A percentile compares a stretch with the other conserved stretches of the same genome.
phyloP scores from a whole-genome alignment of 352 stramenopile species.

The Pythium volutum region DNA sequence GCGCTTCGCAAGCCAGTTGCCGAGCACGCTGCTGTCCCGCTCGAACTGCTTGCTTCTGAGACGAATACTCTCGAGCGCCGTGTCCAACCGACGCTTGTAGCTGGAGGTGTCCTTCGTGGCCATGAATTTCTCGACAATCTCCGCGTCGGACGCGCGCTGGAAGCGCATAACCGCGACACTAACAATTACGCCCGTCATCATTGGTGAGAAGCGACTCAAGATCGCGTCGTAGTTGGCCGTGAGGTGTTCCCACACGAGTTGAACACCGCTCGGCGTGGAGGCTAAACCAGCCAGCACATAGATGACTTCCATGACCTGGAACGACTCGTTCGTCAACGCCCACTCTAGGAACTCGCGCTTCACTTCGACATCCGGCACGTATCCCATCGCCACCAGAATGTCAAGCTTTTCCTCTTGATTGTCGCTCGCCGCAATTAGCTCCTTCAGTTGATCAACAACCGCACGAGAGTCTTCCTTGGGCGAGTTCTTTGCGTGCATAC shows the following conservation, averaged over 20 bases:
- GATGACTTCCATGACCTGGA: conserved; percentile 45
- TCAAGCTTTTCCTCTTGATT: conserved; percentile 67
- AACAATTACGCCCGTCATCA: conserved; percentile 47
- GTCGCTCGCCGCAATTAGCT: conserved; percentile 60
- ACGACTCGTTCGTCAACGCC: conserved; percentile 66
- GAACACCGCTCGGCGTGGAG: conserved; percentile 36
- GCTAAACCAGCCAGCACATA: conserved; percentile 51
- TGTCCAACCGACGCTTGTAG: conserved; percentile 1
- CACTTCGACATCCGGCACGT: conserved; percentile 30
- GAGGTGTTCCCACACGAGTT: conserved; percentile 67
- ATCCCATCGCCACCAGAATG: conserved; percentile 54
- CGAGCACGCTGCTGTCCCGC: conserved; percentile 3
- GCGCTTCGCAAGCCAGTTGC: conserved; percentile 8
- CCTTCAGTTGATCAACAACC: conserved; percentile 51
- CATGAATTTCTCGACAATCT: conserved; percentile 56
- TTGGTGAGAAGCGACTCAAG: conserved; percentile 52
- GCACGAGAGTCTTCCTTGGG: conserved; percentile 6
- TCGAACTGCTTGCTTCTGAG: conserved; percentile 1
- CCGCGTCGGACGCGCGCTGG: conserved; percentile 43
- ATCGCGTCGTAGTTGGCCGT: conserved; percentile 62
- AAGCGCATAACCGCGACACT: conserved; percentile 39
- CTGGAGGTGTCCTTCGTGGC: neutral
- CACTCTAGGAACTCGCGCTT: conserved; percentile 74
- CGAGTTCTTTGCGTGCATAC: conserved; percentile 35
- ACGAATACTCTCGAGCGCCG: neutral